A percentile compares a stretch with the other conserved stretches of the same genome.
Evolutionary conservation across 208 protist species (phyloP).

Genomic region (Jaenimonas drosophilae): DNA sequence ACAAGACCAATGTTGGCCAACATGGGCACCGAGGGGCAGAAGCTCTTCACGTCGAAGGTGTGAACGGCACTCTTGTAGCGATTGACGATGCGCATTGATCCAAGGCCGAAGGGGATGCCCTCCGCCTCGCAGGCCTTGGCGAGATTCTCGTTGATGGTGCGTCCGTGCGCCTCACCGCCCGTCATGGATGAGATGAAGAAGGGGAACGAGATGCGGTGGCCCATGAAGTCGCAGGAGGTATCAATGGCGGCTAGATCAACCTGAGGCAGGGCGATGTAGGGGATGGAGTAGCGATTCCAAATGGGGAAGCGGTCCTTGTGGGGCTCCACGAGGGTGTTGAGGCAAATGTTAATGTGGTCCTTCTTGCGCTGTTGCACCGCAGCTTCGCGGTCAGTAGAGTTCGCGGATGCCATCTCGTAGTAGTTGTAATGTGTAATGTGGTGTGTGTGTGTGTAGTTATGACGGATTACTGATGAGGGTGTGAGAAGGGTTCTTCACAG

Average conservation of each 20-base stretch:
- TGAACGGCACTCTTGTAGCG: constrained; percentile 67
- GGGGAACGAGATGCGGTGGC: constrained; percentile 67
- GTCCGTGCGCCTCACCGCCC: constrained; percentile 80
- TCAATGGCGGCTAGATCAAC: constrained; percentile 72
- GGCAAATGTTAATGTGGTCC: constrained; percentile 89
- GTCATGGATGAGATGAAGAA: constrained; percentile 89
- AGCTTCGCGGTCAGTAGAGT: constrained; percentile 47
- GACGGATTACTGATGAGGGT: background rate
- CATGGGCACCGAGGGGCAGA: constrained; percentile 84
- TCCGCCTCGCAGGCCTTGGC: constrained; percentile 84
- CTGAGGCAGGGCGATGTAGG: constrained; percentile 84
- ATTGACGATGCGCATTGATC: constrained; percentile 88
- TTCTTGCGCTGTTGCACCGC: constrained; percentile 73
- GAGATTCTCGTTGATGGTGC: constrained; percentile 88
- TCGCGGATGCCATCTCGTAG: background rate
- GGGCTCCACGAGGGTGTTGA: constrained; percentile 77
- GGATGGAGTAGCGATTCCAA: constrained; percentile 72
- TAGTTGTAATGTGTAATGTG: background rate
- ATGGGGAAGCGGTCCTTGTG: constrained; percentile 45
- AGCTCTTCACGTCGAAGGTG: constrained; percentile 85
- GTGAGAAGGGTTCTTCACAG: background rate
- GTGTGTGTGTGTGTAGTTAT: too few species aligned
- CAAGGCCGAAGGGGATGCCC: constrained; percentile 81
- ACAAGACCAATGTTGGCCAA: constrained; percentile 89
- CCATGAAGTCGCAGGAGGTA: constrained; percentile 62